Base-by-base conservation (phyloP, 306 rosid species). In the Castanea crenata region DNA sequence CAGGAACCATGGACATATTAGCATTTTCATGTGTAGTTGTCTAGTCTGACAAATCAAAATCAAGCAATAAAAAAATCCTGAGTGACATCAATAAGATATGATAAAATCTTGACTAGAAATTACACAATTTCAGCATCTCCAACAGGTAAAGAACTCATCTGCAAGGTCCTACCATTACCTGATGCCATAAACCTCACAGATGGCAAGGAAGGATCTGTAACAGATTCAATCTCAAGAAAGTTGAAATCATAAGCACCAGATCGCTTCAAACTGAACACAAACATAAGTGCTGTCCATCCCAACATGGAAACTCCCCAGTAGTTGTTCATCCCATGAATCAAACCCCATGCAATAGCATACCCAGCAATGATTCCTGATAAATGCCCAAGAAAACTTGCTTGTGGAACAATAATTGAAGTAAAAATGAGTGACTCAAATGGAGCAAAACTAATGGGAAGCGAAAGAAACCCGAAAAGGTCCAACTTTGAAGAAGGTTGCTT, bases 371-470 rank as follows among this genome's bases (percentile, higher is more conserved):
- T 92, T 83, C 98, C 98, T 11, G 99, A 87, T 58, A 95, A 89
- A 89, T 95, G 99, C 34, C 99, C 98, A 29, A 95, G 87, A 86
- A 95, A 95, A 86, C 98, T 95, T 14, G 98, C 99, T 79, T 91
- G 99, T 5, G 99, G 99, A 63, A 95, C 99, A 69, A 95, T 93
- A 79, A 95, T 91, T 9, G 99, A 91, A 74, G 99, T 92, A 74
- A 95, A 93, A 81, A 95, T 81, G 69, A 95, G 98, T 0, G 99
- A 95, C 78, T 95, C 98, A 71, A 95, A 92, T 20, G 99, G 99
- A 0, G 99, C 99, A 62, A 95, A 95, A 86, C 99, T 95, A 74
- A 95, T 95, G 27, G 98, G 99, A 65, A 95, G 97, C 0, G 99
- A 92, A 80, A 95, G 97, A 46, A 95, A 88, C 54, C 99, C 99